Conservation (phyloP, 164 flowering plant genomes). For the Liquidambar formosana region DNA sequence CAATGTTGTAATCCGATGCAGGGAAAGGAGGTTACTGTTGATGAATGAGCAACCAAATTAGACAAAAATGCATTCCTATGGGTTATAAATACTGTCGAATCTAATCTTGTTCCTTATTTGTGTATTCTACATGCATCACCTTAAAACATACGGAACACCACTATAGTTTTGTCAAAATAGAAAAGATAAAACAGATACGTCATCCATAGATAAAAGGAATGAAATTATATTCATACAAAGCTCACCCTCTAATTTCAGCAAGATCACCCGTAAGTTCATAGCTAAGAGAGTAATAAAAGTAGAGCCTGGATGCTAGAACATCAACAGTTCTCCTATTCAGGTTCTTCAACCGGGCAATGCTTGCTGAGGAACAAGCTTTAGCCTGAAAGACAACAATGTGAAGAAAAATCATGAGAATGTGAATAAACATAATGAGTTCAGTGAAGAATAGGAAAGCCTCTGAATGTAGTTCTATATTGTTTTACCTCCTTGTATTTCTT, state of each 20-base stretch:
- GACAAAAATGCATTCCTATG: too few relatives aligned
- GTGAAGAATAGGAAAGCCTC: not conserved
- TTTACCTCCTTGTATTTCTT: conserved; percentile 72
- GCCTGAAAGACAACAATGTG: conserved; percentile 50
- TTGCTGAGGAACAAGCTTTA: conserved; percentile 82
- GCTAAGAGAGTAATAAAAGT: conserved; percentile 81
- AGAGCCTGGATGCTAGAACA: conserved; percentile 85
- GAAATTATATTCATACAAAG: not conserved
- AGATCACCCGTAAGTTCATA: conserved; percentile 94
- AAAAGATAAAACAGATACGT: not conserved
- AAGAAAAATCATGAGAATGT: not conserved
- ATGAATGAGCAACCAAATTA: not conserved
- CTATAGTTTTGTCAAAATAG: too few relatives aligned
- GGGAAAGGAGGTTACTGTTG: conserved; percentile 72
- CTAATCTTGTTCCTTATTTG: too few relatives aligned
- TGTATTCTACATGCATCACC: too few relatives aligned
- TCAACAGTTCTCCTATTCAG: conserved; percentile 87
- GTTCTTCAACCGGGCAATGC: conserved; percentile 74
- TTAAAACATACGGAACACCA: too few relatives aligned
- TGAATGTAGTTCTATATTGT: not conserved
- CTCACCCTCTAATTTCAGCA: conserved; percentile 94
- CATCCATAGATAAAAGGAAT: not conserved
- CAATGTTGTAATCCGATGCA: conserved; percentile 90
- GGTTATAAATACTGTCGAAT: too few relatives aligned
- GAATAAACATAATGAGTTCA: not conserved